phyloP scores from a whole-genome alignment of 257 asterid genomes.

The Cinchona pubescens region DNA sequence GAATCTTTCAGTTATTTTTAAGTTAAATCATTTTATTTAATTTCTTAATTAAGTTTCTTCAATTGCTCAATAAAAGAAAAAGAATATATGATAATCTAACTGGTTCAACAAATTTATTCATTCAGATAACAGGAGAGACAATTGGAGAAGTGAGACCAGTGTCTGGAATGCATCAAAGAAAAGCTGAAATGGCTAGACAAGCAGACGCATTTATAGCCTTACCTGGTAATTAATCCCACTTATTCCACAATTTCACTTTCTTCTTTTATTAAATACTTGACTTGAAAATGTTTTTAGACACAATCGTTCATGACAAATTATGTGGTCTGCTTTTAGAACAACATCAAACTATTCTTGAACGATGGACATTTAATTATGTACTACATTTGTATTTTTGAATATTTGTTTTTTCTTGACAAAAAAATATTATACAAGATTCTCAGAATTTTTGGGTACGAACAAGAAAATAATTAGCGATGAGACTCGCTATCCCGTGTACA shows the following conservation, averaged over 20 bases:
- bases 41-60: too few relatives aligned
- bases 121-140: conserved; percentile 88
- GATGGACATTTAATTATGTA: not conserved
- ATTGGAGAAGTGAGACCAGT: conserved; percentile 93
- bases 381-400: too few relatives aligned
- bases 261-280: not conserved
- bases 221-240: conserved; percentile 50
- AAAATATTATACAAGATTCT: too few relatives aligned
- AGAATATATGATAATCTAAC: not conserved
- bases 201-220: conserved; percentile 93
- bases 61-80: too few relatives aligned
- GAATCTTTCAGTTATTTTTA: not conserved
- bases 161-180: conserved; percentile 88
- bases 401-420: too few relatives aligned
- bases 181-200: conserved; percentile 95
- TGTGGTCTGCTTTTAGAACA: not conserved
- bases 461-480: too few relatives aligned
- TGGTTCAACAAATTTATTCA: not conserved
- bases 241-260: not conserved
- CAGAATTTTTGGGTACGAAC: too few relatives aligned
- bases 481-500: not conserved
- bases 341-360: not conserved
- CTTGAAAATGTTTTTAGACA: not conserved
- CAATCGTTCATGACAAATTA: not conserved
- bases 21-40: not conserved